Evolutionary conservation across 129 eudicot genomes (phyloP).

Genomic region (Artemisia tridentata): DNA sequence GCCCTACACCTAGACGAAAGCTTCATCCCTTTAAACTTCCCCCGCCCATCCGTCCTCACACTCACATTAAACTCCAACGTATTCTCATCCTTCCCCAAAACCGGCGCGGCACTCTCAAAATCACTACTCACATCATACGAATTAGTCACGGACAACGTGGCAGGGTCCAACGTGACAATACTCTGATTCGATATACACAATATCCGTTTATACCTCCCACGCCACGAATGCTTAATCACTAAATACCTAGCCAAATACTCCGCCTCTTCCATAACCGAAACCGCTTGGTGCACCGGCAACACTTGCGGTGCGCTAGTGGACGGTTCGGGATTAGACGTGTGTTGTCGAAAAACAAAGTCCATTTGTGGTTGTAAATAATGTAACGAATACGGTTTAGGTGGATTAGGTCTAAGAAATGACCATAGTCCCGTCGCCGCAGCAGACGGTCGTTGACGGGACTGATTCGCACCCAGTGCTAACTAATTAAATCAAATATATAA

Average conservation of each 20-base stretch:
- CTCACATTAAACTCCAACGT: conserved; percentile 68
- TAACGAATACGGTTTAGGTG: conserved; percentile 64
- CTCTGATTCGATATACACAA: conserved; percentile 61
- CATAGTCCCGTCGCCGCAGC: conserved; percentile 73
- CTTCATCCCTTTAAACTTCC: conserved; percentile 76
- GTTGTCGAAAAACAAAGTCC: conserved; percentile 76
- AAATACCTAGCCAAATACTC: conserved; percentile 78
- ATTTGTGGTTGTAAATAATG: conserved; percentile 72
- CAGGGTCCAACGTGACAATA: conserved; percentile 74
- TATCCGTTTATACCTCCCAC: conserved; percentile 91
- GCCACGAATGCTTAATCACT: conserved; percentile 94
- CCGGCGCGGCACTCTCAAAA: conserved; percentile 75
- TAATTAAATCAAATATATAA: background rate
- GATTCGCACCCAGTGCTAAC: conserved; percentile 97
- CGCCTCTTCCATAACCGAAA: conserved; percentile 56
- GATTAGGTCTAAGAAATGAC: conserved; percentile 64
- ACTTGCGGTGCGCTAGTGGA: conserved; percentile 40
- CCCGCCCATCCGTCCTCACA: conserved; percentile 88
- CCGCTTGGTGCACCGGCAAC: background rate
- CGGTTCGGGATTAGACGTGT: conserved; percentile 30
- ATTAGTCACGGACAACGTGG: conserved; percentile 69
- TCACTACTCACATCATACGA: conserved; percentile 71
- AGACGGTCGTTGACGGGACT: conserved; percentile 85
- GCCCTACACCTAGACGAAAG: conserved; percentile 82
- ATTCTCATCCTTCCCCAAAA: conserved; percentile 81